Base-by-base conservation (phyloP, 1,284 basidiomycete genomes). In the Ustilago nuda region DNA sequence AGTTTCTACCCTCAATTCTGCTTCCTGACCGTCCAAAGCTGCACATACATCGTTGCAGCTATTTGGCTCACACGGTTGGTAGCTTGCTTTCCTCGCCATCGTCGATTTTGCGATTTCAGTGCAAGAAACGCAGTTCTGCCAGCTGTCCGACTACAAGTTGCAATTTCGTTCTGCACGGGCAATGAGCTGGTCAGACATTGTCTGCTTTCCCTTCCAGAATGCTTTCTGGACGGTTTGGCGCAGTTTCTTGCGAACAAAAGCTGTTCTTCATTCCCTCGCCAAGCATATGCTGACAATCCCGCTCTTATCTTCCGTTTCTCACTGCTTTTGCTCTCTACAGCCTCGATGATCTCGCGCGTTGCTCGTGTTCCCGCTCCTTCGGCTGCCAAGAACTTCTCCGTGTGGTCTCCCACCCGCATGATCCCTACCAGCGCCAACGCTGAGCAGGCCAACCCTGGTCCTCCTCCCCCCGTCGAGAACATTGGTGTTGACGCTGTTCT, bases 401-500 rank as follows among this genome's bases (percentile, higher is more conserved):
- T 72, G 23, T 76, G 74, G 74, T 58, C 74, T 27, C 74, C 74
- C 39, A 54, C 66, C 36, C 63, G 60, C 58, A 76, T 76, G 70
- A 33, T 66, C 43, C 70, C 74, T 32, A 64, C 74, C 46, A 56
- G 53, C 55, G 50, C 66, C 39, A 69, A 76, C 48, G 65, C 74
- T 35, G 74, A 76, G 30, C 74, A 76, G 74, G 66, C 74, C 57
- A 84, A 84, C 79, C 83, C 83, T 17, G 83, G 83, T 52, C 76
- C 70, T 12, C 78, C 81, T 50, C 83, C 83, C n/a, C 78, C 82
- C 30, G 61, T 76, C 33, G 80, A 81, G 66, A 84, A 84, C 71
- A 81, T 84, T 50, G 82, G 83, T 73, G 83, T 84, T 54, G 79
- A 84, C 50, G 83, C 83, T 33, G 77, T 84, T 35, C 74, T 84